These are phyloP conservation scores for Eucalyptus cloeziana DNA, from an alignment of 345 rosid genomes.

Conservation along the genomic window DNA sequence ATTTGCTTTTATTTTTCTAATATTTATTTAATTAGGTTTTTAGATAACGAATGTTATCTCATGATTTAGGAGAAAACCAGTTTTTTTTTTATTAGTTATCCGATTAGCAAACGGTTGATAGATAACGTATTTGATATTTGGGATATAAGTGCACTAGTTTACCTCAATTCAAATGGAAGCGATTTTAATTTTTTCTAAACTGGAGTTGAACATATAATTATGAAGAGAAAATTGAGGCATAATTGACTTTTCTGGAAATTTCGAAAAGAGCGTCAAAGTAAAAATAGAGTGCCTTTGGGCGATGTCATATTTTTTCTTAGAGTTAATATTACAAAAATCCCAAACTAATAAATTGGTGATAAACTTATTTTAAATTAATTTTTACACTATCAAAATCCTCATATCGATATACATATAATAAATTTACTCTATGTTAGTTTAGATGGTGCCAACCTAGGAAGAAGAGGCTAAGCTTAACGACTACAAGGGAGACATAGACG, in stretches of 20 bases:
- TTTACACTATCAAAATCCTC: too few relatives aligned
- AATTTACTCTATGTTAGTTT: constrained; percentile 20
- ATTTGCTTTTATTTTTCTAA: background rate
- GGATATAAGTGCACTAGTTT: background rate
- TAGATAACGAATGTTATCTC: background rate
- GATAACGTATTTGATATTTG: background rate
- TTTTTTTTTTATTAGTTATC: too few relatives aligned
- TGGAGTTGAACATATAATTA: too few relatives aligned
- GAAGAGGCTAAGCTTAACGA: constrained; percentile 63
- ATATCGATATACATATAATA: fast-evolving
- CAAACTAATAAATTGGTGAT: fast-evolving
- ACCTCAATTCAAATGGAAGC: fast-evolving
- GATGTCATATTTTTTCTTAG: too few relatives aligned
- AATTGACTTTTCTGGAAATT: too few relatives aligned
- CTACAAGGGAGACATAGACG: constrained; percentile 64
- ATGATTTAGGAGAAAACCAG: background rate
- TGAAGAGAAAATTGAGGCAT: too few relatives aligned
- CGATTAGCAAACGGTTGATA: fast-evolving
- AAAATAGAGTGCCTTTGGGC: fast-evolving
- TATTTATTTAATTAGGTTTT: background rate
- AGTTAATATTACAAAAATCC: too few relatives aligned
- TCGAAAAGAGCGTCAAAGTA: fast-evolving
- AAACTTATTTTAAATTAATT: too few relatives aligned
- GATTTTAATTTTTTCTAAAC: background rate
- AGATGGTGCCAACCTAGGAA: constrained; percentile 87